Evolutionary conservation across 805 yeast genomes (phyloP).

Genomic region (Candida manassasensis): DNA sequence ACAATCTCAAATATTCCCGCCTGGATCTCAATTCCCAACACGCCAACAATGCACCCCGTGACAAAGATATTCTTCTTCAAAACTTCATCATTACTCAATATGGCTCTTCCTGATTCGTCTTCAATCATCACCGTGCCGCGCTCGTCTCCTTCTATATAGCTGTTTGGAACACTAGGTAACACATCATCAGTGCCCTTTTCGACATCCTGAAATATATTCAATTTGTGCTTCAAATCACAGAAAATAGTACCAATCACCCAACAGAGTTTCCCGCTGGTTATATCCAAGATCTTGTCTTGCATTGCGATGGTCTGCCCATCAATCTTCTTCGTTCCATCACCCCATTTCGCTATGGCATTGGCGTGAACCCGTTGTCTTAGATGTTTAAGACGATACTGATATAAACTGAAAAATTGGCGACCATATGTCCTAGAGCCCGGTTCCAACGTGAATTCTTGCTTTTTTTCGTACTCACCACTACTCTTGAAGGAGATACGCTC

Average conservation of each 20-base stretch:
- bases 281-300: slow-evolving; percentile 51
- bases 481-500: background rate
- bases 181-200: slow-evolving; percentile 52
- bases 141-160: slow-evolving; percentile 18
- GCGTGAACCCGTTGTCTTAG: slow-evolving; percentile 30
- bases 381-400: slow-evolving; percentile 33
- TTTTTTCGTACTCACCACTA: slow-evolving; percentile 9
- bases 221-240: slow-evolving; percentile 78
- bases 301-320: slow-evolving; percentile 30
- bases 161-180: slow-evolving; percentile 34
- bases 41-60: slow-evolving; percentile 85
- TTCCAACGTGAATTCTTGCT: slow-evolving; percentile 17
- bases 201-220: slow-evolving; percentile 80
- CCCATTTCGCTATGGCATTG: slow-evolving; percentile 48
- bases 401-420: slow-evolving; percentile 40
- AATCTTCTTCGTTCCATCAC: slow-evolving; percentile 32
- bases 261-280: slow-evolving; percentile 54
- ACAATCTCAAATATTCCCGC: slow-evolving; percentile 82
- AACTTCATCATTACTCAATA: slow-evolving; percentile 57
- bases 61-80: slow-evolving; percentile 58
- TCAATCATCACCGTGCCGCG: slow-evolving; percentile 62
- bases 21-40: slow-evolving; percentile 78
- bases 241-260: slow-evolving; percentile 89
- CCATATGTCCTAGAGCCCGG: slow-evolving; percentile 27
- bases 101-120: slow-evolving; percentile 88